Evolutionary conservation across 495 filamentous ascomycete genomes (phyloP), one percentile per base, ranked within the genome.

Genomic region (Penicillium canescens): DNA sequence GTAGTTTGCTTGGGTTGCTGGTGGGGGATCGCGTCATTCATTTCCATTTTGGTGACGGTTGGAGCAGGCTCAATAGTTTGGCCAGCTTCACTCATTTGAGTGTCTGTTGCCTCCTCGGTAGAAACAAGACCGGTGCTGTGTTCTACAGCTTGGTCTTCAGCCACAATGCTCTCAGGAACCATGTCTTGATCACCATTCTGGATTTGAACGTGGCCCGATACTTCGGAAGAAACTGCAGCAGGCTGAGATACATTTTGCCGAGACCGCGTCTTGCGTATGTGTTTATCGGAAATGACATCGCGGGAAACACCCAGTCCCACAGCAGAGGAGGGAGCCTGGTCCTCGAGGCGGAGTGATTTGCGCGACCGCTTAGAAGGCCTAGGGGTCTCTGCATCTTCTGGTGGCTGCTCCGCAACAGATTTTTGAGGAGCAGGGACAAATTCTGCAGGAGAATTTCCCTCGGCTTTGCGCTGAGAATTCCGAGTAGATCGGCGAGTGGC

Each of bases 271-370:
- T 63, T 68, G 28, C 62, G 63, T 31, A 8, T 31, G 28, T 7
- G 28, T 31, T 31, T 7, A 6, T 31, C 28, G 42, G 67, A 51
- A 18, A 59, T 57, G 40, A 42, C 61, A 38, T 41, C 40, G 4
- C 42, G 57, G 13, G 56, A 26, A 41, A 48, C 18, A 43, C 45
- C 4, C 23, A 21, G 20, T 26, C 55, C 58, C 2, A 54, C 26
- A 13, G 57, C 39, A 11, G 45, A 44, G 2, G 57, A 55, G 3
- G 50, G 47, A 28, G 60, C 47, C 18, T 60, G 46, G 6, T 61
- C 65, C n/a, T 65, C 65, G 10, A 65, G 50, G 28, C 62, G 62
- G 6, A 57, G 47, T 10, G 66, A 71, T 39, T 68, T 63, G 33
- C 69, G 66, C 7, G 55, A 41, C 21, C 54, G 34, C 42, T 65